Conservation (phyloP, 352 stramenopile species). For the Pythium myriotylum region DNA sequence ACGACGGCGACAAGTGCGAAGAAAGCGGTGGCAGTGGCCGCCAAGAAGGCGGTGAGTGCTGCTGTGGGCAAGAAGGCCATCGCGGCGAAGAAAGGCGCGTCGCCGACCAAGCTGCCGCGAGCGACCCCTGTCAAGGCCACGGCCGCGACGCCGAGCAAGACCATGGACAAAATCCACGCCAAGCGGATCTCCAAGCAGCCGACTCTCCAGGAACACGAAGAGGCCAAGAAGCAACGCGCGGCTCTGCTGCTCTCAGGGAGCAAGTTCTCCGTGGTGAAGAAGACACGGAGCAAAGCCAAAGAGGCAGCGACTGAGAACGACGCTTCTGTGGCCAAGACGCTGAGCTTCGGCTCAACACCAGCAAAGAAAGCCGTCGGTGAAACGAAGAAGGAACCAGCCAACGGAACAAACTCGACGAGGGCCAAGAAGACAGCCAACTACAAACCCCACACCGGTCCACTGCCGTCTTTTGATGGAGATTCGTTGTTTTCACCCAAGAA, state of each 20-base stretch:
- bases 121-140: conserved; percentile 16
- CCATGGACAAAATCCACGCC: conserved; percentile 28
- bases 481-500: conserved; percentile 62
- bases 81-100: conserved; percentile 6
- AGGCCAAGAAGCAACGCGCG: conserved; percentile 28
- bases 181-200: conserved; percentile 25
- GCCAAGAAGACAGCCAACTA: conserved; percentile 32
- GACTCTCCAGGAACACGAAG: conserved; percentile 30
- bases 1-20: neutral
- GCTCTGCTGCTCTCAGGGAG: conserved; percentile 20
- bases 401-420: conserved; percentile 1
- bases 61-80: conserved; percentile 19
- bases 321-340: conserved; percentile 17
- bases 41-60: conserved; percentile 3
- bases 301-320: conserved; percentile 4
- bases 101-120: conserved; percentile 9
- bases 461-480: conserved; percentile 62
- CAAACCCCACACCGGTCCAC: conserved; percentile 68
- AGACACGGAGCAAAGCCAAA: conserved; percentile 33
- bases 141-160: conserved; percentile 15
- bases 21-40: neutral
- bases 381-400: neutral
- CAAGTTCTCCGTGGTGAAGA: conserved; percentile 34
- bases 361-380: conserved; percentile 3
- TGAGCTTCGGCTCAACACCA: conserved; percentile 23